Evolutionary conservation across 2,329 filamentous ascomycete species (phyloP), one percentile per base, ranked within the genome.

Genomic region (Colletotrichum liriopes): DNA sequence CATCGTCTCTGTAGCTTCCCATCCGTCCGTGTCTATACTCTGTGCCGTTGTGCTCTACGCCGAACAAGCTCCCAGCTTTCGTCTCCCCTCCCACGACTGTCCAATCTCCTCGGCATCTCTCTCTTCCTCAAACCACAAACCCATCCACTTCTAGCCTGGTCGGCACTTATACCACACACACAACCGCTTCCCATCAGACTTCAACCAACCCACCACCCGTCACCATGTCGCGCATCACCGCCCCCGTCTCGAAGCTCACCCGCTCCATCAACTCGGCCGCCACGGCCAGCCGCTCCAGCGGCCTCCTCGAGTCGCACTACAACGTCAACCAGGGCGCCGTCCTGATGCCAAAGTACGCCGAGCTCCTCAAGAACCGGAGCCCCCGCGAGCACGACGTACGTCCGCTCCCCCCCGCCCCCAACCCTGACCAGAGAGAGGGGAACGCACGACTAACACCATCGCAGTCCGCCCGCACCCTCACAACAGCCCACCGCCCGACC

Each of bases 141-240:
- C 47, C 11, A 32, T 14, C 11, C 26, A 51, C 45, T 39, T 26
- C 35, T 37, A 51, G 60, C 60, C 60, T 62, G 60, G 60, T 62
- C 60, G 60, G 60, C 60, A 62, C 60, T 62, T 62, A 9, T 8
- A 62, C 45, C 26, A 11, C 35, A 5, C n/a, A 65, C 16, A 56
- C 29, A 35, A 65, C 45, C 63, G 52, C 56, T 41, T 20, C 37
- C 32, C 74, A 68, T 66, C 60, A 47, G 45, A 73, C 45, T 14
- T 39, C 51, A 59, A 37, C 20, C 18, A 54, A 29, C 29, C 29
- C 29, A 14, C 45, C 45, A 32, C 32, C 29, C 37, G 49, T 9
- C 49, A 80, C 26, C 70, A 88, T 88, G 84, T 87, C 87, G 59
- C 82, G 87, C 78, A 82, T 89, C 73, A 85, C 86, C 20, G 83